Evolutionary conservation across 345 rosid genomes (phyloP).

Genomic region (Linum lewisii): DNA sequence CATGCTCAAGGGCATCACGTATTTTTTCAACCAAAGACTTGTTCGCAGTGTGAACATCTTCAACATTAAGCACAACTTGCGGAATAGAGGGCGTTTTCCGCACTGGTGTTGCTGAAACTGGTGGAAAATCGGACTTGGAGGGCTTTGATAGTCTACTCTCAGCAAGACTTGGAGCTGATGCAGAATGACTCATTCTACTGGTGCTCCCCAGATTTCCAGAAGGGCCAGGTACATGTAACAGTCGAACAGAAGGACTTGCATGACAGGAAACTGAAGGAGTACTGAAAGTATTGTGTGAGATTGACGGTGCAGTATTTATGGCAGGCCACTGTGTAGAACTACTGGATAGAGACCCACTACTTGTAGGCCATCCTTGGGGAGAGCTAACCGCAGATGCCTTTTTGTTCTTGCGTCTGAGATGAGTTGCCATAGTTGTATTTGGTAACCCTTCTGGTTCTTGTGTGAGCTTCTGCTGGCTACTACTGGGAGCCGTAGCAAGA

Average conservation of each 20-base stretch:
- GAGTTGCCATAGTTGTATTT: constrained; percentile 61
- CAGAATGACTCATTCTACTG: constrained; percentile 46
- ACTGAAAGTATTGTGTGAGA: constrained; percentile 19
- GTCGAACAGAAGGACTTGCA: constrained; percentile 28
- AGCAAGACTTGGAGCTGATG: constrained; percentile 63
- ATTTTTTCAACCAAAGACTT: constrained; percentile 77
- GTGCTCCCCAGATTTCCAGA: constrained; percentile 26
- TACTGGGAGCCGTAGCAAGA: constrained; percentile 33
- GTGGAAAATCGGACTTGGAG: constrained; percentile 58
- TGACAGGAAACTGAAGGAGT: constrained; percentile 24
- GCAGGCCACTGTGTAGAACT: constrained; percentile 23
- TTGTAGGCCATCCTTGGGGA: constrained; percentile 53
- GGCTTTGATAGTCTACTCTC: constrained; percentile 28
- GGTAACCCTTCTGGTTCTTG: constrained; percentile 34
- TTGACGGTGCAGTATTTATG: constrained; percentile 14
- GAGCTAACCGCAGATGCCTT: constrained; percentile 24
- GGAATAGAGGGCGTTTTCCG: constrained; percentile 26
- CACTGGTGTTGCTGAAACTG: constrained; percentile 47
- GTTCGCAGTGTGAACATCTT: constrained; percentile 67
- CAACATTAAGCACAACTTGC: constrained; percentile 26
- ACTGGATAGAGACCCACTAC: constrained; percentile 25
- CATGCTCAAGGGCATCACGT: constrained; percentile 50
- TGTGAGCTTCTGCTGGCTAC: constrained; percentile 38
- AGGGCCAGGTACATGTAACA: constrained; percentile 22
- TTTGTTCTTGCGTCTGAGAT: constrained; percentile 42